Evolutionary conservation across 83 land plant species (phyloP), one percentile per base, ranked within the genome.

Genomic region (Larix sibirica): DNA sequence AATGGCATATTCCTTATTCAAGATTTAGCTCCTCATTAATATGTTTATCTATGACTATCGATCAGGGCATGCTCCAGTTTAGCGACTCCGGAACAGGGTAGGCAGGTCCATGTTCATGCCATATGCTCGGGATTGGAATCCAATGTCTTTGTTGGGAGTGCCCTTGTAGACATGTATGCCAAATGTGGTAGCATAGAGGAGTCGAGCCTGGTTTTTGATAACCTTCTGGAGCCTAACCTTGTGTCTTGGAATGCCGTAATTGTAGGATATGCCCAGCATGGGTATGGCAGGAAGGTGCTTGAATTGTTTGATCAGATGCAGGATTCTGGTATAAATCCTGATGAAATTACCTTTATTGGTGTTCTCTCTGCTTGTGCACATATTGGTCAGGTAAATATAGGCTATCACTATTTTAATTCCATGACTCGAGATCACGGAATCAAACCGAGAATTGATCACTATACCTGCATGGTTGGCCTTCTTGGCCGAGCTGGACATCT

Each of bases 121-220:
- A n/a, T 64, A 24, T n/a, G 3, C 21, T n/a, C 67, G 21, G 67
- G 67, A n/a, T 24, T 64, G 7, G 26, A 64, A 24, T n/a, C 26
- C 8, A n/a, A 24, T 24, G 12, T n/a, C 67, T 24, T 24, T n/a
- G 67, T 64, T n/a, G 67, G 26, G 67, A 64, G 10, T 64, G 67
- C 67, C 26, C 67, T 64, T 64, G 67, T 64, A 64, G 67, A 64
- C 67, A 64, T 64, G 67, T 64, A 64, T 14, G 67, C 26, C 21
- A 64, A 64, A 24, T 64, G 67, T 64, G 67, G 67, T n/a, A 24
- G 26, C 67, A 64, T 64, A 64, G 67, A 64, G 67, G 67, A n/a
- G 21, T n/a, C 67, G 20, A 24, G 12, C 67, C 21, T n/a, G 26
- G 67, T n/a, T n/a, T 64, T 64, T 64, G 67, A 64, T n/a, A 24